Evolutionary conservation across 2,329 filamentous ascomycete species (phyloP).

Genomic region (Colletotrichum incanum): DNA sequence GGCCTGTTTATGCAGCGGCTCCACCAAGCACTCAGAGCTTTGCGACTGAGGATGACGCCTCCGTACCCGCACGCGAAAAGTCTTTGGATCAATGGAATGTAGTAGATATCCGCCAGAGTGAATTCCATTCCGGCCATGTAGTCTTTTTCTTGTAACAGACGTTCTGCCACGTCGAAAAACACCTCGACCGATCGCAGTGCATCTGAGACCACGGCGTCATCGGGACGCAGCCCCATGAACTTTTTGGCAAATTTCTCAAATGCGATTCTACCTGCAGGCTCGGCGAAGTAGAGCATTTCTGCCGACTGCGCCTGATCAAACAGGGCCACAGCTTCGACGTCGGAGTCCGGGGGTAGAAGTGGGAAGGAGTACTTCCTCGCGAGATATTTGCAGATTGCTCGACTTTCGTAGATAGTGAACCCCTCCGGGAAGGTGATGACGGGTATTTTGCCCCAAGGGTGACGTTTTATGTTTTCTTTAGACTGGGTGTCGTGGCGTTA

Average conservation of each 20-base stretch:
- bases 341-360: slow-evolving; percentile 56
- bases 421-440: slow-evolving; percentile 56
- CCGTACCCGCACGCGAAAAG: slow-evolving; percentile 58
- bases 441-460: slow-evolving; percentile 61
- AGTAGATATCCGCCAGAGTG: slow-evolving; percentile 63
- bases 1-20: slow-evolving; percentile 55
- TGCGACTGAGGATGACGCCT: slow-evolving; percentile 54
- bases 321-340: slow-evolving; percentile 57
- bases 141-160: slow-evolving; percentile 54
- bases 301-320: slow-evolving; percentile 61
- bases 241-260: slow-evolving; percentile 63
- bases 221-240: slow-evolving; percentile 58
- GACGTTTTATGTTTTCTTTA: slow-evolving; percentile 54
- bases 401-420: slow-evolving; percentile 63
- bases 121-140: slow-evolving; percentile 63
- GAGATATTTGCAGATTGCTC: slow-evolving; percentile 64
- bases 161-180: slow-evolving; percentile 62
- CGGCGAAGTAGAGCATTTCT: slow-evolving; percentile 61
- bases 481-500: slow-evolving; percentile 52
- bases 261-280: slow-evolving; percentile 58
- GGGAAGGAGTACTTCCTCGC: slow-evolving; percentile 61
- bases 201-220: slow-evolving; percentile 58
- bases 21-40: slow-evolving; percentile 60
- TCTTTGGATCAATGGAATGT: slow-evolving; percentile 61
- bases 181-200: slow-evolving; percentile 55